Evolutionary conservation across 2,329 filamentous ascomycete species (phyloP).

Genomic region (Trichoderma citrinoviride): DNA sequence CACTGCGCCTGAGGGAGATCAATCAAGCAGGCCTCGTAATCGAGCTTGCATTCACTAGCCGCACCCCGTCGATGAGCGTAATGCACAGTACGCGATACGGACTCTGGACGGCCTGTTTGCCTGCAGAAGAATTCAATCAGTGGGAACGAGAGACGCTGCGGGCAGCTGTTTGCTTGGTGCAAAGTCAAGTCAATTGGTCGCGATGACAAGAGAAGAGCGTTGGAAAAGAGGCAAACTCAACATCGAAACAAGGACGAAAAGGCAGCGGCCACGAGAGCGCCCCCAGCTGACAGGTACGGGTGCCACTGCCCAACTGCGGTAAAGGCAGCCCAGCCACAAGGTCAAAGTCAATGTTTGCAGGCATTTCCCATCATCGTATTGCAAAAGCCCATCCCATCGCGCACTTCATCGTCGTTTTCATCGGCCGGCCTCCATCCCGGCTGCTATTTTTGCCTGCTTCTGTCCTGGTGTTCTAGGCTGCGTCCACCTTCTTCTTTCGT

Average conservation of each 20-base stretch:
- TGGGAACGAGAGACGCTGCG: too few relatives aligned
- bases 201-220: neutral
- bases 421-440: neutral
- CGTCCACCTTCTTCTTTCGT: neutral
- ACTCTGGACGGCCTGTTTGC: too few relatives aligned
- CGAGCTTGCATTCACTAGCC: neutral
- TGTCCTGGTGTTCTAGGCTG: neutral
- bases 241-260: neutral
- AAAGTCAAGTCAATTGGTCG: constrained; percentile 26
- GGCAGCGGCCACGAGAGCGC: neutral
- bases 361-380: neutral
- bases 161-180: neutral
- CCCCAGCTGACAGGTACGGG: neutral
- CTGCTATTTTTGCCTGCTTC: neutral
- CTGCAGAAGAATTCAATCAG: too few relatives aligned
- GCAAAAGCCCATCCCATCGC: neutral
- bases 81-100: too few relatives aligned
- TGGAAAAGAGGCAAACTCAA: neutral
- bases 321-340: constrained; percentile 12
- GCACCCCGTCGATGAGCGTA: constrained; percentile 5
- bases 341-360: constrained; percentile 1
- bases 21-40: too few relatives aligned
- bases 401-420: constrained; percentile 17
- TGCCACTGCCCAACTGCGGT: neutral
- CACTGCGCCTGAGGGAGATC: neutral